These are phyloP conservation scores for Aspergillus cavernicola DNA, from an alignment of 495 filamentous ascomycete species.

Conservation along the genomic window DNA sequence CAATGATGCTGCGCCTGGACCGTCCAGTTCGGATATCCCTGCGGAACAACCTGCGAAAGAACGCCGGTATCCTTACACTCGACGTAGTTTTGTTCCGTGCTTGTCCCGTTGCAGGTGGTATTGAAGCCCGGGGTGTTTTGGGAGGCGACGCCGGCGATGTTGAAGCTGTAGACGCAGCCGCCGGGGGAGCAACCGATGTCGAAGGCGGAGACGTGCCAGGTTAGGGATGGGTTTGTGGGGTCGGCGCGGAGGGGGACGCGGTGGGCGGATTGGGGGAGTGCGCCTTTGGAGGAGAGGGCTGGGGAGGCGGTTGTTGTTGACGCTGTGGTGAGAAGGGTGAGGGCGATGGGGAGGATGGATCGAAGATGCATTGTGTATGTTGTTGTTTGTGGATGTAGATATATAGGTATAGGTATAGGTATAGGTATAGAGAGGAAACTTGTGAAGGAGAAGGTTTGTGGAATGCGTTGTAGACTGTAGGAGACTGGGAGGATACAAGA, in stretches of 20 bases:
- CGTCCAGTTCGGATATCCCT: slow-evolving; percentile 28
- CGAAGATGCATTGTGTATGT: slow-evolving; percentile 34
- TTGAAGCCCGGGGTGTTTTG: slow-evolving; percentile 38
- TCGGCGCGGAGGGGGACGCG: slow-evolving; percentile 13
- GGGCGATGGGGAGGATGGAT: slow-evolving; percentile 27
- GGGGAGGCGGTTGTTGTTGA: slow-evolving; percentile 12
- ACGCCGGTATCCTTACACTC: slow-evolving; percentile 28
- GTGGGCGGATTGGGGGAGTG: slow-evolving; percentile 14
- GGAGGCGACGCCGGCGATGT: slow-evolving; percentile 27
- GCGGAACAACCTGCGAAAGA: slow-evolving; percentile 23
- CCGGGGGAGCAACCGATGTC: slow-evolving; percentile 31
- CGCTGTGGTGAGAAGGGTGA: slow-evolving; percentile 30
- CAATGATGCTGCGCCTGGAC: slow-evolving; percentile 35
- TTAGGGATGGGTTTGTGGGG: slow-evolving; percentile 21
- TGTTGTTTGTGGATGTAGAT: not conserved
- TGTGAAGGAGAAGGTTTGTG: not conserved
- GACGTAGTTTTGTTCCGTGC: slow-evolving; percentile 19
- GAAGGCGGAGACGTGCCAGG: slow-evolving; percentile 35
- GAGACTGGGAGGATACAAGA: too few species aligned
- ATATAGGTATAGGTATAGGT: not conserved
- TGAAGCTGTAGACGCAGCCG: slow-evolving; percentile 36
- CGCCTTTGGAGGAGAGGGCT: not conserved
- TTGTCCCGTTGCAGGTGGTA: slow-evolving; percentile 37
- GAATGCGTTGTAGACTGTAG: too few species aligned
- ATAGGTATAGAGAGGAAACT: not conserved